Conservation (phyloP, 768 basidiomycete genomes). For the Multifurca ochricompacta region DNA sequence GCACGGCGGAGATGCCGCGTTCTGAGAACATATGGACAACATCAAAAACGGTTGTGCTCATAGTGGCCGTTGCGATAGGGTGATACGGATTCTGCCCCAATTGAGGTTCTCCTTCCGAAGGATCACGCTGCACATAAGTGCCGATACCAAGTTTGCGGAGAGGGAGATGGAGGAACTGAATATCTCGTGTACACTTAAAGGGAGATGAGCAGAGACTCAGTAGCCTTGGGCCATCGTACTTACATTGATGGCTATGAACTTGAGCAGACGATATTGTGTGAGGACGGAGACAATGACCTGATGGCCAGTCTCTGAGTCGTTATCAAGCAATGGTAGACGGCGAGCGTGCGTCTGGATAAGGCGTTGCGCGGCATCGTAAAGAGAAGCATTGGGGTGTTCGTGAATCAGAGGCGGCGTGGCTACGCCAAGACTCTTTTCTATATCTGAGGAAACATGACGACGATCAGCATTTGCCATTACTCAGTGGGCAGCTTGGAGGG, state of each 20-base stretch:
- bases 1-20: constrained; percentile 91
- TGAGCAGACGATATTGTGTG: constrained; percentile 96
- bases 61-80: constrained; percentile 87
- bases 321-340: constrained; percentile 87
- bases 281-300: constrained; percentile 94
- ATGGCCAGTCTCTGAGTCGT: constrained; percentile 88
- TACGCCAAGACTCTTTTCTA: constrained; percentile 88
- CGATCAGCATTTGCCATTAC: neutral
- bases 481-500: constrained; percentile 1
- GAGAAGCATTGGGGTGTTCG: constrained; percentile 80
- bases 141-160: constrained; percentile 88
- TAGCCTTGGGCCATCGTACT: constrained; percentile 24
- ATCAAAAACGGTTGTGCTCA: constrained; percentile 90
- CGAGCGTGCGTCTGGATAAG: constrained; percentile 95
- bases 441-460: constrained; percentile 47
- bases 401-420: constrained; percentile 84
- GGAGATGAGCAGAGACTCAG: neutral
- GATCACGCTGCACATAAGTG: constrained; percentile 63
- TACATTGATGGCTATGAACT: constrained; percentile 97
- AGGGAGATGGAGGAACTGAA: constrained; percentile 69
- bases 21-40: constrained; percentile 99
- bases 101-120: constrained; percentile 38
- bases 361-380: constrained; percentile 84
- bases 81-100: constrained; percentile 66
- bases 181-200: constrained; percentile 77